Base-by-base conservation (phyloP, 2,329 filamentous ascomycete species). In the Colletotrichum coccodes region DNA sequence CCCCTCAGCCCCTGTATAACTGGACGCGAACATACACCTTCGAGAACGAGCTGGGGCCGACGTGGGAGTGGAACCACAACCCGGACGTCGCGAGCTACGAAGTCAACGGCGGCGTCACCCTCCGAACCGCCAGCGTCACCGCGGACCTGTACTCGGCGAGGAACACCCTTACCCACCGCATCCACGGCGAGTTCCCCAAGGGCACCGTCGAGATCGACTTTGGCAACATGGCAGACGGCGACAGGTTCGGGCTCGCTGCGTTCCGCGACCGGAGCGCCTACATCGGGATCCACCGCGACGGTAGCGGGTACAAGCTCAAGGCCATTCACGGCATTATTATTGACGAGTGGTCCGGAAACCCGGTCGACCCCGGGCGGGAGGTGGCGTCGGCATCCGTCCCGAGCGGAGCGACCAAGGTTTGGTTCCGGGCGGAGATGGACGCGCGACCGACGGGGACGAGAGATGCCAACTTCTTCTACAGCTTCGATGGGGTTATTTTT, bases 1-100 rank as follows among this genome's bases (percentile, higher is more conserved):
- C 71, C 1, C 58, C 68, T 0, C 61, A 67, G 1, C 64, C 71
- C 0, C 67, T 74, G 3, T 71, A 74, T 16, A 75, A 71, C 38
- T 74, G 76, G 65, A 72, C 74, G 0, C 81, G 85, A 18, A 82
- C 79, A 0, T 86, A 90, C 67, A 75, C 67, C 0, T 90, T 90
- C 70, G 56, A 70, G 0, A 72, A 76, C 0, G 70, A 76, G 0
- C 78, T 90, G 1, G 75, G 78, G 7, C 79, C 80, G 0, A 77
- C 82, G 2, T 90, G 86, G 85, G 87, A 90, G 74, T 90, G 87
- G 87, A 90, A 90, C 72, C 88, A 90, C 71, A 89, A 90, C 74
- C 88, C 88, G 0, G 86, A 90, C 63, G 79, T 76, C 1, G 77
- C 75, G 11, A 84, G 82, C 9, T 90, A 77, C 72, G 74, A 72